These are phyloP conservation scores for Aspergillus biplanus DNA, from an alignment of 495 filamentous ascomycete species.

Conservation along the genomic window DNA sequence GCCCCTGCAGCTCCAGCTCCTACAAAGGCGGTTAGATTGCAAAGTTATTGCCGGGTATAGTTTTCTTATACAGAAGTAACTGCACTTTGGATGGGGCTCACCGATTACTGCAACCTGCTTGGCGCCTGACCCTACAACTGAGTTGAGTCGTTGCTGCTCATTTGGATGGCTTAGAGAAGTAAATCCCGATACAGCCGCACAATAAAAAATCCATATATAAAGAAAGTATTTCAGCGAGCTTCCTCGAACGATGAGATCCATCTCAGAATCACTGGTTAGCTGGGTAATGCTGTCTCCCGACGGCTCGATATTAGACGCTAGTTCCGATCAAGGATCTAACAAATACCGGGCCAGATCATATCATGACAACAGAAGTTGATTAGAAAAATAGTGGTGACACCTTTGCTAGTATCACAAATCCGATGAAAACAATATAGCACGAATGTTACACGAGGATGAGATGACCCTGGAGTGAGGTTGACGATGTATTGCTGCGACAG, in stretches of 20 bases:
- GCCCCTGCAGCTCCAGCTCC: slow-evolving; percentile 90
- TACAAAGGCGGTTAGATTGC: slow-evolving; percentile 35
- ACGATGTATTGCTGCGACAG: not conserved
- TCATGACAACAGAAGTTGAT: not conserved
- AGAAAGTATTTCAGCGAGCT: slow-evolving; percentile 8
- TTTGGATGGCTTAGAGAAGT: slow-evolving; percentile 29
- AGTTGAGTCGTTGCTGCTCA: slow-evolving; percentile 32
- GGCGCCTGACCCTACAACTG: slow-evolving; percentile 22
- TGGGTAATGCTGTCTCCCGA: no score
- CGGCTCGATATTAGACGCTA: no score
- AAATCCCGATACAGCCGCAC: slow-evolving; percentile 18
- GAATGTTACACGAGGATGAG: slow-evolving; percentile 4
- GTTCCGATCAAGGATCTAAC: not conserved
- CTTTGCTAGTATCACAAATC: not conserved
- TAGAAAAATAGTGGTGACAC: not conserved
- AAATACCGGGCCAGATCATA: not conserved
- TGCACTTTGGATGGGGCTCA: slow-evolving; percentile 22
- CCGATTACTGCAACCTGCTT: slow-evolving; percentile 55
- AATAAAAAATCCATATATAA: slow-evolving; percentile 14
- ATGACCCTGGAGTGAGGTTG: slow-evolving; percentile 1
- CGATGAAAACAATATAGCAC: not conserved
- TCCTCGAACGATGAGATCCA: slow-evolving; percentile 10
- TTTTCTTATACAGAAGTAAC: no score
- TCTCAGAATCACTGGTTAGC: slow-evolving; percentile 2
- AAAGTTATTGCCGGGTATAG: not conserved